Base-by-base conservation (phyloP, 176 grass and related monocot species). In the Oryza longistaminata region DNA sequence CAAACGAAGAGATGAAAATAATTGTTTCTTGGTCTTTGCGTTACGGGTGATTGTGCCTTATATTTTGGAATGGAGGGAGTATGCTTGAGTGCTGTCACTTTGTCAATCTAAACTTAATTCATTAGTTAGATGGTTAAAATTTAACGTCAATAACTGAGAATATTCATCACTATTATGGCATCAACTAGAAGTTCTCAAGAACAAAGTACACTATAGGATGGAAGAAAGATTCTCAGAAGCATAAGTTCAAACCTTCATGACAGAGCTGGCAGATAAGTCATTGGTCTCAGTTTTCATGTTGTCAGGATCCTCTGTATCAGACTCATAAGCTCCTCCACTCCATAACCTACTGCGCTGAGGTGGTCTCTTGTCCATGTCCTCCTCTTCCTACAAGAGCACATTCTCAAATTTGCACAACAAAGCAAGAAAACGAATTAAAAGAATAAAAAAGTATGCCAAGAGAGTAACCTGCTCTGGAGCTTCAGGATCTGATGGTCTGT, bases 281-380 rank as follows among this genome's bases (percentile, higher is more conserved):
- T 80, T 76, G 24, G 31, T 33, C 52, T 26, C 76, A 43, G 29
- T 79, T 82, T 88, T 75, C 74, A 74, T 25, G 73, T 44, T 82
- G 60, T 86, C 83, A 62, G 90, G 78, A 33, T 95, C 93, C 82
- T 95, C 93, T 31, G 88, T 84, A 85, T 93, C 93, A 89, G 93
- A 93, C 70, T 93, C 93, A 79, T 93, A 88, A 53, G 64, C 79
- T 64, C 89, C 93, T 73, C 88, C 93, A 14, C 82, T 91, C 93
- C 90, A 95, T 78, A 93, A 81, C 86, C 88, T 88, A 64, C 83
- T 92, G 40, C 90, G 82, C 70, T 80, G 86, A 82, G 87, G 78
- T 86, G 90, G 82, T 89, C 88, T 90, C 81, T 79, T 86, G 35
- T 93, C 93, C 80, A 91, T 82, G 46, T 92, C 83, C 64, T 87